phyloP scores from a whole-genome alignment of 345 rosid genomes.

The Bruguiera parviflora region DNA sequence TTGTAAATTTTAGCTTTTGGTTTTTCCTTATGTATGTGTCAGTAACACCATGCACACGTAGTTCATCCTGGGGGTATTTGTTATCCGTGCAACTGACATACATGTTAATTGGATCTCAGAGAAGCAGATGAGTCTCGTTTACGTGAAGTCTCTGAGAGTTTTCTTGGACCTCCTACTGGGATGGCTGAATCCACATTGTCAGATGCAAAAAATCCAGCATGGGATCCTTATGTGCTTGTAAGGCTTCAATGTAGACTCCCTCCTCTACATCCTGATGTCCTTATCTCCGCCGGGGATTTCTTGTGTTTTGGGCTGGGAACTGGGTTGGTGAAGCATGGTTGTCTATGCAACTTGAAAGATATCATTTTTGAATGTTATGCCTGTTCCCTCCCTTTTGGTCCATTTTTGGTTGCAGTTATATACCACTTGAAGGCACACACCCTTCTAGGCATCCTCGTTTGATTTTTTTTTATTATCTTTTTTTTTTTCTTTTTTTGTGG shows the following conservation, averaged over 20 bases:
- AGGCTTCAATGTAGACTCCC: constrained; percentile 15
- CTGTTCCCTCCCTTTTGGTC: background rate
- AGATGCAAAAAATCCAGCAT: constrained; percentile 47
- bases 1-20: background rate
- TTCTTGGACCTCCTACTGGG: constrained; percentile 96
- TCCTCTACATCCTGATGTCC: too few relatives aligned
- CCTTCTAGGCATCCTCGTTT: background rate
- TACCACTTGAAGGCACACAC: background rate
- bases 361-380: too few relatives aligned
- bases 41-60: background rate
- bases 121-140: constrained; percentile 95
- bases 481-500: background rate
- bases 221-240: constrained; percentile 97
- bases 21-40: background rate
- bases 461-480: background rate
- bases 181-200: constrained; percentile 56
- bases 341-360: too few relatives aligned
- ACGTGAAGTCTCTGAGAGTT: constrained; percentile 91
- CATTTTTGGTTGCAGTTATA: background rate
- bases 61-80: background rate
- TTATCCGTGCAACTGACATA: constrained; percentile 2
- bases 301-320: too few relatives aligned
- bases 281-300: too few relatives aligned
- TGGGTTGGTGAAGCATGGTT: too few relatives aligned
- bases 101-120: constrained; percentile 41